A percentile compares a stretch with the other conserved stretches of the same genome.
These are phyloP conservation scores for Pseudogymnoascus sp. DNA, from an alignment of 2,329 filamentous ascomycete species.

Conservation along the genomic window DNA sequence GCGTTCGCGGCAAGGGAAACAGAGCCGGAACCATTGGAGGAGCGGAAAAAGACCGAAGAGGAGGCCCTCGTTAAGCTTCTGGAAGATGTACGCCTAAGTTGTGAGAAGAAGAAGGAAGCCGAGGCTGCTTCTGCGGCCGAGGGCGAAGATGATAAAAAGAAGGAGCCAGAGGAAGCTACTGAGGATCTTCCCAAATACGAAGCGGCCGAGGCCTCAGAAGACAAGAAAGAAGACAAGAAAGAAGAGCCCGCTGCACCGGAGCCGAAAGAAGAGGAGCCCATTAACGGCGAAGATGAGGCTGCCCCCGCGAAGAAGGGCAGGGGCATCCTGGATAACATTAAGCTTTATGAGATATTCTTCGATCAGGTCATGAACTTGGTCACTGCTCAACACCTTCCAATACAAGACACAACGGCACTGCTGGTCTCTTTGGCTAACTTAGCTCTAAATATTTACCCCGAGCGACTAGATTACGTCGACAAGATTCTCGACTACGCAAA, in stretches of 20 bases:
- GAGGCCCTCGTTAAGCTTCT: constrained; percentile 73
- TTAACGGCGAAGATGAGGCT: constrained; percentile 36
- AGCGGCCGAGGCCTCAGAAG: constrained; percentile 30
- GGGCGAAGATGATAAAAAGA: constrained; percentile 21
- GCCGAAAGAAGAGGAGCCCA: constrained; percentile 16
- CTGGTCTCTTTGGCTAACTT: constrained; percentile 91
- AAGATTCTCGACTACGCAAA: constrained; percentile 86
- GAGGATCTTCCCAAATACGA: constrained; percentile 21
- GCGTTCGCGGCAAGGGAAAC: constrained; percentile 90
- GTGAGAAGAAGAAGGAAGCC: constrained; percentile 37
- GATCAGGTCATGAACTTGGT: constrained; percentile 91
- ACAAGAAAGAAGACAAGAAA: constrained; percentile 42
- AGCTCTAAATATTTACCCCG: constrained; percentile 91
- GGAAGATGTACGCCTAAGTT: constrained; percentile 66
- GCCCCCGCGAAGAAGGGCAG: constrained; percentile 23
- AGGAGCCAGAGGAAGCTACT: constrained; percentile 20
- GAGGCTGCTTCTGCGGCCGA: not conserved
- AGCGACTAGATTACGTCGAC: constrained; percentile 87
- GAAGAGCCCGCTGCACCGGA: constrained; percentile 28
- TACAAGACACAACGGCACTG: constrained; percentile 90
- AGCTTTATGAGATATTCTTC: constrained; percentile 95
- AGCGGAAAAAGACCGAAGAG: constrained; percentile 71
- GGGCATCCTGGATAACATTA: constrained; percentile 68
- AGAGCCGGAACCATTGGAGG: constrained; percentile 60
- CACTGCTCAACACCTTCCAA: constrained; percentile 80